Evolutionary conservation across 495 filamentous ascomycete genomes (phyloP).

Genomic region (Schizothecium vesticola): DNA sequence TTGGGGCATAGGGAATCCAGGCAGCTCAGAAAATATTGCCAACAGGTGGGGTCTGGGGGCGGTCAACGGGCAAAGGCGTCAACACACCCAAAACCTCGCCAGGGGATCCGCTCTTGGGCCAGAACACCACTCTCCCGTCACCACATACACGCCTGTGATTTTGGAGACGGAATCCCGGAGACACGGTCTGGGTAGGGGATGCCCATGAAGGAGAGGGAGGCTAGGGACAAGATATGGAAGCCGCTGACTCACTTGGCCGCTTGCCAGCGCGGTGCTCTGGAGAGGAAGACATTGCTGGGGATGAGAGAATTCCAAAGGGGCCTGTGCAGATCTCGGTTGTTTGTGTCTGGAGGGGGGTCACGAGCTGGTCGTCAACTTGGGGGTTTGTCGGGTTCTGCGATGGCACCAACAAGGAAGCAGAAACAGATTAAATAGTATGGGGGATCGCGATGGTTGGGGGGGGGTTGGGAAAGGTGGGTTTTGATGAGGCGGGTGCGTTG

Average conservation of each 20-base stretch:
- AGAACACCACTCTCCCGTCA: not conserved
- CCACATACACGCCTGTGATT: not conserved
- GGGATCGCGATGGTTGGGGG: not conserved
- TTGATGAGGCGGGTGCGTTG: not conserved
- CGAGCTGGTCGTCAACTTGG: not conserved
- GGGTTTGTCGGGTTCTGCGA: not conserved
- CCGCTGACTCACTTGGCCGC: constrained; percentile 27
- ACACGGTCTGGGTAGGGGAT: not conserved
- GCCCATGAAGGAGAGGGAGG: not conserved
- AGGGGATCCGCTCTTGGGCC: not conserved
- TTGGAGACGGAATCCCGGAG: not conserved
- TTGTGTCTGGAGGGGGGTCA: not conserved
- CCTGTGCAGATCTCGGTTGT: not conserved
- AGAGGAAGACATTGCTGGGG: constrained; percentile 19
- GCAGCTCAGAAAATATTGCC: not conserved
- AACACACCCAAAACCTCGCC: not conserved
- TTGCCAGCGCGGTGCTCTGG: constrained; percentile 30
- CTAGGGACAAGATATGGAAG: not conserved
- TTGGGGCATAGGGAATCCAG: not conserved
- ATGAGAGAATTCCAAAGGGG: not conserved
- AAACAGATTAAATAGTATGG: not conserved
- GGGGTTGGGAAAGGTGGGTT: not conserved
- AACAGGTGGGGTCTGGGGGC: not conserved
- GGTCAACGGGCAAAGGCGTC: not conserved
- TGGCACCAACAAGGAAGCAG: not conserved